Conservation (phyloP, 208 protist species). For the Crithidia sp. region DNA sequence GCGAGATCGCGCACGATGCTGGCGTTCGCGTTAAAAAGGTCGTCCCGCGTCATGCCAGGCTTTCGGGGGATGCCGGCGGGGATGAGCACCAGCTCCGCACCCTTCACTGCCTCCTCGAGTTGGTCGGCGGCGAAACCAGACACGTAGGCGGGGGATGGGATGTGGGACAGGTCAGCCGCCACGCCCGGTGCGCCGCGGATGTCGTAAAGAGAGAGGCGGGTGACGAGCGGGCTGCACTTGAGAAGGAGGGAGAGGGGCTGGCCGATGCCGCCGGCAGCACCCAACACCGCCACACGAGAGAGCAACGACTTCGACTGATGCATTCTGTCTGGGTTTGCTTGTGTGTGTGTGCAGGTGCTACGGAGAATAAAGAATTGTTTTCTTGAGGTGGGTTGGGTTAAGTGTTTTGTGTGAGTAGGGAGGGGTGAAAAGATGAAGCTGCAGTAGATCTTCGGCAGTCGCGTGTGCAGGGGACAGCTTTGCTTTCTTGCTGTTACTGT, state of each 20-base stretch:
- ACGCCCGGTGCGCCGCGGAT: conserved; percentile 84
- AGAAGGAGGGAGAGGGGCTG: conserved; percentile 96
- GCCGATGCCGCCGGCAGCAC: conserved; percentile 96
- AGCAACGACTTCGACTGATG: conserved; percentile 11
- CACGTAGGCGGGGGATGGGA: conserved; percentile 80
- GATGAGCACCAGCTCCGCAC: conserved; percentile 91
- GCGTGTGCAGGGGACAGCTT: too few relatives aligned
- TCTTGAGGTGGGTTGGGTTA: too few relatives aligned
- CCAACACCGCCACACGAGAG: conserved; percentile 89
- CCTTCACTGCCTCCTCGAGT: conserved; percentile 72
- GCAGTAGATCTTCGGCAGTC: too few relatives aligned
- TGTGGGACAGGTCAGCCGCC: conserved; percentile 91
- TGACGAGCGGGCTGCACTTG: conserved; percentile 84
- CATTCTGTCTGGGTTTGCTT: conserved; percentile 1
- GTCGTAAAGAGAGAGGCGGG: conserved; percentile 91
- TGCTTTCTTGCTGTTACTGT: neutral
- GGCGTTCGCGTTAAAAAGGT: conserved; percentile 96
- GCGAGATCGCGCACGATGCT: conserved; percentile 89
- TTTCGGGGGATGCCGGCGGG: conserved; percentile 96
- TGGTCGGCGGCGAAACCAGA: conserved; percentile 70
- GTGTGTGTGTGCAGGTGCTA: too few relatives aligned
- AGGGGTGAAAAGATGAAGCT: too few relatives aligned
- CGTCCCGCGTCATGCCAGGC: conserved; percentile 96
- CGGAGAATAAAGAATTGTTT: too few relatives aligned
- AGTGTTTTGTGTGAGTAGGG: too few relatives aligned